phyloP scores from a whole-genome alignment of 768 basidiomycete species.

The Pleurotus tuber-regium region DNA sequence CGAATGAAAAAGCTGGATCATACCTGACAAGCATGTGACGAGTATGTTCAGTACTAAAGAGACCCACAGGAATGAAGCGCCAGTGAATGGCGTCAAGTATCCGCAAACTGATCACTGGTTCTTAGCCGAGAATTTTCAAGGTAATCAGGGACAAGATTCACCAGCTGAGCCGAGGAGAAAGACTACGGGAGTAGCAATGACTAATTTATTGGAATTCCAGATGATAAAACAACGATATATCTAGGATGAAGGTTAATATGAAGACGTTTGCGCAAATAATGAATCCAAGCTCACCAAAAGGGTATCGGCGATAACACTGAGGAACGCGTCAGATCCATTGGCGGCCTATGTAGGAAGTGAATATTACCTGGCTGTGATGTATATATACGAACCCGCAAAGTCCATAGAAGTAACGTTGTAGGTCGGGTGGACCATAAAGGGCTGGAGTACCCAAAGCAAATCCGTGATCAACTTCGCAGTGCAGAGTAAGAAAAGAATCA shows the following conservation, averaged over 20 bases:
- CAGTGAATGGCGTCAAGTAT: neutral
- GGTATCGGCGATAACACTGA: neutral
- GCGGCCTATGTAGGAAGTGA: neutral
- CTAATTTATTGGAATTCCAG: constrained; percentile 14
- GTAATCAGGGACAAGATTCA: neutral
- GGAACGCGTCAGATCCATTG: neutral
- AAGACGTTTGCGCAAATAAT: neutral
- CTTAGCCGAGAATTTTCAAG: neutral
- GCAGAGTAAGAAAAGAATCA: neutral
- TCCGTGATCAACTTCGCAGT: neutral
- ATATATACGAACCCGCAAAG: neutral
- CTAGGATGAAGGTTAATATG: constrained; percentile 1
- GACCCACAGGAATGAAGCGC: too few species aligned
- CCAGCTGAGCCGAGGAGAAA: constrained; percentile 12
- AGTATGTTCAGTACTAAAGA: neutral
- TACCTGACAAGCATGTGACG: constrained; percentile 1
- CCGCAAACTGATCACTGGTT: neutral
- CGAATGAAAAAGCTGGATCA: too few species aligned
- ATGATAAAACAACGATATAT: constrained; percentile 21
- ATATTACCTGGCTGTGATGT: neutral
- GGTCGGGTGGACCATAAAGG: neutral
- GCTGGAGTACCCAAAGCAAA: neutral
- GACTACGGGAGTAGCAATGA: constrained; percentile 15
- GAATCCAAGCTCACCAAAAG: neutral
- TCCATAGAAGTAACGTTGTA: neutral